phyloP scores from a whole-genome alignment of 2,329 filamentous ascomycete species.

The Fusarium sp. region DNA sequence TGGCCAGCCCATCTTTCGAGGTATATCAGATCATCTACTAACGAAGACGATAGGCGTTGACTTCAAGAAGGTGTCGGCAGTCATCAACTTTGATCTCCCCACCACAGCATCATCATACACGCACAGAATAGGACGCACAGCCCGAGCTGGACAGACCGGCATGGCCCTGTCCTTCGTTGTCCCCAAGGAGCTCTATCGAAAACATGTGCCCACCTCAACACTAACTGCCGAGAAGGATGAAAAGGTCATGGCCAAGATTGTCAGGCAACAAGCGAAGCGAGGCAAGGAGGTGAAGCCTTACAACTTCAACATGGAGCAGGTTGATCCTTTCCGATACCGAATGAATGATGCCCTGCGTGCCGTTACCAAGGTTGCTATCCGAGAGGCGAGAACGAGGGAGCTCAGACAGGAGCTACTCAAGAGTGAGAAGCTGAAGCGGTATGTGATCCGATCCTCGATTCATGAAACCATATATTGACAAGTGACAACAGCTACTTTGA shows the following conservation, averaged over 20 bases:
- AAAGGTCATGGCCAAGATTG: conserved; percentile 82
- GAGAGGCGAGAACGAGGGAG: conserved; percentile 90
- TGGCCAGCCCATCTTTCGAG: neutral
- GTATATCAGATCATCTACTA: conserved; percentile 11
- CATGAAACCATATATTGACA: conserved; percentile 5
- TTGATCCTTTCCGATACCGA: conserved; percentile 94
- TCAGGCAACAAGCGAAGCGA: conserved; percentile 80
- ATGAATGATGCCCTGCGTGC: conserved; percentile 92
- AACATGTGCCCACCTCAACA: conserved; percentile 88
- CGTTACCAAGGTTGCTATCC: conserved; percentile 89
- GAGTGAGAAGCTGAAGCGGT: conserved; percentile 89
- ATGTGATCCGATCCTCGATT: conserved; percentile 9
- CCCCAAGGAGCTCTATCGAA: conserved; percentile 82
- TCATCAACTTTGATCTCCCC: conserved; percentile 97
- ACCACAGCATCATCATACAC: conserved; percentile 90
- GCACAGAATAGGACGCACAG: conserved; percentile 96
- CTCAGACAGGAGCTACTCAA: conserved; percentile 90
- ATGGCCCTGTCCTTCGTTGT: conserved; percentile 98
- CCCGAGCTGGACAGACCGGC: conserved; percentile 88
- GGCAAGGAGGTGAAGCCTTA: conserved; percentile 89
- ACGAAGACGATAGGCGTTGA: conserved; percentile 71
- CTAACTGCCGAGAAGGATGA: conserved; percentile 85
- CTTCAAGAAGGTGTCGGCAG: conserved; percentile 93
- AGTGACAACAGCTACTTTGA: conserved; percentile 77
- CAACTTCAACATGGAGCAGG: conserved; percentile 92